phyloP scores from a whole-genome alignment of 2,329 filamentous ascomycete species.

The Cercospora citrullina region DNA sequence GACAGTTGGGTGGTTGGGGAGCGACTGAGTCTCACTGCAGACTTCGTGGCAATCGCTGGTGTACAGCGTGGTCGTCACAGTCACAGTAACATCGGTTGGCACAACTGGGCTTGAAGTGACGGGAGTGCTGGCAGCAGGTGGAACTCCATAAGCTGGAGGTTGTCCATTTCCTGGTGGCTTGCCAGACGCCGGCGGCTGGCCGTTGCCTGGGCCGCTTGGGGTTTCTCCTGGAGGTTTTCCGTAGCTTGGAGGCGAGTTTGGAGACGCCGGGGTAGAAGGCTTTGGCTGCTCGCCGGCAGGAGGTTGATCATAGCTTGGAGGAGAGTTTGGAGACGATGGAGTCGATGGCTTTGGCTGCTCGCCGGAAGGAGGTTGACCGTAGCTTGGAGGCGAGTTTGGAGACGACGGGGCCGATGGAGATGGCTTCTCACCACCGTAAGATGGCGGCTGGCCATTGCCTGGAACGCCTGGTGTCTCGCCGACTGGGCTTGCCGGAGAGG shows the following conservation, averaged over 20 bases:
- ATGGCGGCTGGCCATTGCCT: neutral
- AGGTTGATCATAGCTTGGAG: neutral
- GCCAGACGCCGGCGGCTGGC: neutral
- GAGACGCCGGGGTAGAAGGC: neutral
- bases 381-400: neutral
- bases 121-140: constrained; percentile 2
- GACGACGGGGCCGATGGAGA: neutral
- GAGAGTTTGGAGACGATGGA: neutral
- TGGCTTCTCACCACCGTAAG: neutral
- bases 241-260: neutral
- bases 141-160: neutral
- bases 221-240: neutral
- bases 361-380: neutral
- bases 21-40: neutral
- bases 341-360: neutral
- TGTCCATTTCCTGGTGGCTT: neutral
- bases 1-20: neutral
- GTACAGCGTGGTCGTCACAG: neutral
- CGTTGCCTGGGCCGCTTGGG: neutral
- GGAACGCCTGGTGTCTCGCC: neutral
- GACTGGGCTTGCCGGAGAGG: neutral
- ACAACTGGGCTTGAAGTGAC: neutral
- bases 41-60: neutral
- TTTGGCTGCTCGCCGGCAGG: neutral
- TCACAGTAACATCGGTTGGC: constrained; percentile 18